Base-by-base conservation (phyloP, 129 eudicot genomes). In the Helianthus tuberosus region DNA sequence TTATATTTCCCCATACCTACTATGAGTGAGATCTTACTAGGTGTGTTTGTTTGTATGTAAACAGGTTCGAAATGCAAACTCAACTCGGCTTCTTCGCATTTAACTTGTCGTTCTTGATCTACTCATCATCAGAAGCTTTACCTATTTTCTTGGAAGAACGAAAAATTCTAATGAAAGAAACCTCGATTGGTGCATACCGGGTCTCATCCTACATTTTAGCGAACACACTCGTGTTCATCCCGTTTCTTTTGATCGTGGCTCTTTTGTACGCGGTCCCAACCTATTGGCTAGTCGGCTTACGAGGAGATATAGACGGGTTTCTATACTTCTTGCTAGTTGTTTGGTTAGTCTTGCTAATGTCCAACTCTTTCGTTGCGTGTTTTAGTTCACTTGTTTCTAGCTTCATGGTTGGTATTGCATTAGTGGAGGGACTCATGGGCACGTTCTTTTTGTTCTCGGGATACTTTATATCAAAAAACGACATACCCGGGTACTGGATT, bases 391-490 rank as follows among this genome's bases (percentile, higher is more conserved):
- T 91, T 3, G 91, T 88, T 61, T 90, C 96, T 2, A 71, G 84
- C 76, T 86, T 79, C 75, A 84, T 88, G 72, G 76, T 81, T 66
- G 97, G 96, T 20, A 82, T 78, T 76, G 75, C 90, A 5, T 46
- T 91, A 75, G 67, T 86, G 5, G 86, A 80, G 0, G 88, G 85
- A 17, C 8, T 88, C 51, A 84, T 91, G 90, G 92, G 97, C 11
- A 73, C 97, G 5, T 91, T 88, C 60, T 91, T 86, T 66, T 88
- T 91, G 38, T 91, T 91, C 70, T 88, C 92, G 11, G 97, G 97
- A 67, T 91, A 88, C 74, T 91, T 91, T 50, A 81, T 91, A 44
- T 53, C 96, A 0, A 91, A 81, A 69, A 86, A 81, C 16, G 82
- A 85, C 2, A 78, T 88, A 71, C 92, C 96, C 0, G 80, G 49